These are phyloP conservation scores for Globisporangium acanthophoron DNA, from an alignment of 352 stramenopile species.

Conservation along the genomic window DNA sequence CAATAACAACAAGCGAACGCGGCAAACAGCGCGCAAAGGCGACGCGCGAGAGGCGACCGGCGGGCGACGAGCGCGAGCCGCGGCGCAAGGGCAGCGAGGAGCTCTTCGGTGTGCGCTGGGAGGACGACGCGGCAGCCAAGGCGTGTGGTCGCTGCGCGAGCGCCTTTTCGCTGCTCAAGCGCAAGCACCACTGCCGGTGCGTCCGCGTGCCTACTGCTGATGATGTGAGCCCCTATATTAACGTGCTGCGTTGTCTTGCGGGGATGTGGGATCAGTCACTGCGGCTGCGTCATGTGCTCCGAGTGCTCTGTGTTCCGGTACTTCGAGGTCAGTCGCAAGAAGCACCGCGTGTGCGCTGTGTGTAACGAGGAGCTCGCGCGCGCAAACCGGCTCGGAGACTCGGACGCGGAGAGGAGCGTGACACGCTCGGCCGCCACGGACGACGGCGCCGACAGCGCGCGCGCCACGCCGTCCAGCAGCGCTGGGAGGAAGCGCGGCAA, in stretches of 20 bases:
- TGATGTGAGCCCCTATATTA: neutral
- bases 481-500: conserved; percentile 3
- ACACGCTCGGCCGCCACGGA: conserved; percentile 6
- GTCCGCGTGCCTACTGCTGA: neutral
- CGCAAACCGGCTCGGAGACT: conserved; percentile 5
- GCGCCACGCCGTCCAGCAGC: conserved; percentile 1
- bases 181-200: conserved; percentile 74
- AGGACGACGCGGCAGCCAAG: conserved; percentile 35
- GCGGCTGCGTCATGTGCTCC: conserved; percentile 68
- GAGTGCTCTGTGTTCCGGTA: conserved; percentile 68
- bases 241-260: neutral
- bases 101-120: conserved; percentile 58
- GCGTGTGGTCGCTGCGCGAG: conserved; percentile 46
- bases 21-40: conserved; percentile 1
- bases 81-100: conserved; percentile 50
- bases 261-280: conserved; percentile 19
- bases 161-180: conserved; percentile 61
- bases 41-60: neutral
- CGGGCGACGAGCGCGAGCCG: conserved; percentile 11
- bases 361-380: conserved; percentile 30
- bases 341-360: conserved; percentile 55
- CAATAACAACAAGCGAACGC: neutral
- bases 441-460: neutral
- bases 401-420: conserved; percentile 1
- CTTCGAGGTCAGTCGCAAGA: conserved; percentile 50